Base-by-base conservation (phyloP, 164 flowering plant genomes). In the Hamamelis virginiana region DNA sequence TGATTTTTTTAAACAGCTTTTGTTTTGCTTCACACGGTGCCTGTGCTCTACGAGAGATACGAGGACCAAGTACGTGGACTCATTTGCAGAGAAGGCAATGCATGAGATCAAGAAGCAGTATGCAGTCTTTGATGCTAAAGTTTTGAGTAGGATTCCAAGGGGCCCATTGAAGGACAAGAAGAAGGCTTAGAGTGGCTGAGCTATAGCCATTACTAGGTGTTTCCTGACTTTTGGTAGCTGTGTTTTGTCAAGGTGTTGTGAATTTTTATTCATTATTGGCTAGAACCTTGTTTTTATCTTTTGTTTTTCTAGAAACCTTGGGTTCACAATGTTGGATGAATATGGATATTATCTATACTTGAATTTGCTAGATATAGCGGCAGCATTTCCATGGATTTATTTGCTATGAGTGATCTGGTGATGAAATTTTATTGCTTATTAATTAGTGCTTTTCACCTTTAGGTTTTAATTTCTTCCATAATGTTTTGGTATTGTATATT, bases 1-100 rank as follows among this genome's bases (percentile, higher is more conserved):
- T 52, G 23, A 13, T 70, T 58, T 25, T 66, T 48, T 56, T n/a
- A 59, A 74, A 67, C 86, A 92, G 94, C 43, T 18, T 81, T 85
- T 48, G 85, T 92, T 28, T 59, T 85, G 76, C 84, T 91, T n/a
- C 84, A 77, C 80, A 94, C 96, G 0, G 83, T 94, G 59, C 97
- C 98, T 27, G 87, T 87, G 38, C 66, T 94, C 6, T 94, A 94
- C 59, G 96, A 94, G 85, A 94, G 89, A 67, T 88, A 90, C 47
- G 98, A 94, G 72, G 92, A 88, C 72, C 72, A 87, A 56, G 83
- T n/a, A n/a, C n/a, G n/a, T 94, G 22, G 98, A 94, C 62, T 15
- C 89, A 41, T 88, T 79, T 67, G 91, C 86, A 1, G 95, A 90
- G 86, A 91, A 86, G 80, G 93, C 93, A 19, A 48, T 72, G 71